Conservation (phyloP, 768 basidiomycete species). For the Russula compacta region DNA sequence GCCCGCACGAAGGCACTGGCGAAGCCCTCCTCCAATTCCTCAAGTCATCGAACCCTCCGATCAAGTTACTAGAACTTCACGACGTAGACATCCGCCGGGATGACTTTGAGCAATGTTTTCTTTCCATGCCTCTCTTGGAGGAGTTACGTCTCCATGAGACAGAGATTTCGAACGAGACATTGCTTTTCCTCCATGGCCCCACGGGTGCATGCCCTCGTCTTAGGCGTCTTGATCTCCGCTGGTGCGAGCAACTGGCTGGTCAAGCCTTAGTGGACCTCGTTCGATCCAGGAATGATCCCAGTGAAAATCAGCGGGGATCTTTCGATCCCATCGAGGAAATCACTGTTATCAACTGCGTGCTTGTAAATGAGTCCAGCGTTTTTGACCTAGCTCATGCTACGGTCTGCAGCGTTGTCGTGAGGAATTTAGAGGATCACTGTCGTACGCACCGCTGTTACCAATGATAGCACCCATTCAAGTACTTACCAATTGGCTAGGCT, state of each 20-base stretch:
- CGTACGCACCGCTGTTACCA: slow-evolving; percentile 33
- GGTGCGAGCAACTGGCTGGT: slow-evolving; percentile 50
- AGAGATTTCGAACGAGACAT: slow-evolving; percentile 41
- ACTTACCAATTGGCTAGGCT: slow-evolving; percentile 27
- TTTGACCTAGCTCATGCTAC: slow-evolving; percentile 40
- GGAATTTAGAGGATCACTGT: slow-evolving; percentile 40
- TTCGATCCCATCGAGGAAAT: slow-evolving; percentile 34
- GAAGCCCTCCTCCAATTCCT: slow-evolving; percentile 27
- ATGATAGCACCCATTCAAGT: background rate
- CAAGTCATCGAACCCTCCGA: slow-evolving; percentile 22
- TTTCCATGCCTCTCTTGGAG: slow-evolving; percentile 32
- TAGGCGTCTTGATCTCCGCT: slow-evolving; percentile 43
- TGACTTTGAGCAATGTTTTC: slow-evolving; percentile 31
- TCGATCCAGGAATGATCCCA: slow-evolving; percentile 27
- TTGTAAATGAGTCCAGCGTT: slow-evolving; percentile 46
- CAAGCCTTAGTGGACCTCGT: slow-evolving; percentile 43
- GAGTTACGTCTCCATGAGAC: slow-evolving; percentile 49
- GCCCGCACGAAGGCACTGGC: slow-evolving; percentile 29
- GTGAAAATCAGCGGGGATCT: background rate
- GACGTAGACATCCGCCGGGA: slow-evolving; percentile 37
- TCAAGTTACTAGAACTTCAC: slow-evolving; percentile 39
- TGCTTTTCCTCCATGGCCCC: slow-evolving; percentile 33
- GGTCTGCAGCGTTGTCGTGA: slow-evolving; percentile 38
- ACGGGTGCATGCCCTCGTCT: slow-evolving; percentile 40
- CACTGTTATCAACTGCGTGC: slow-evolving; percentile 48